Base-by-base conservation (phyloP, 768 basidiomycete genomes). In the Termitomyces sp. region DNA sequence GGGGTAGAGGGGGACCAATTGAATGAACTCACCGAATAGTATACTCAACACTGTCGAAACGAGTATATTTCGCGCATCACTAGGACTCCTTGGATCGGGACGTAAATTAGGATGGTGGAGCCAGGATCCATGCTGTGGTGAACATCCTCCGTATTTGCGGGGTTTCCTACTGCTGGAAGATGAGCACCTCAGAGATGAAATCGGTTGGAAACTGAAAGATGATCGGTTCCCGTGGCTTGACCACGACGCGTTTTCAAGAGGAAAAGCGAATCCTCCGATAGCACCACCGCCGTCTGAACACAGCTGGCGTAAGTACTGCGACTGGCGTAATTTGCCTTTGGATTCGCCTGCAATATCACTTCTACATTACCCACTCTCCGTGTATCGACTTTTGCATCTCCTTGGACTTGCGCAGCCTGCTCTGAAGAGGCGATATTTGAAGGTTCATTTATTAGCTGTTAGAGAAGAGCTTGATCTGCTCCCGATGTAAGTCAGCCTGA, bases 241-340 rank as follows among this genome's bases (percentile, higher is more conserved):
- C 34, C 49, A 51, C 34, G 49, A 51, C 5, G 49, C 49, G n/a
- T 68, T 70, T 52, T 74, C 72, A 14, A 65, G 68, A 42, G 62
- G 66, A 37, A 67, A 66, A 15, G 43, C 52, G 1, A n/a, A 63
- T 47, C 60, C 66, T 34, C 73, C 76, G 53, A 72, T 66, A 2
- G 29, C 54, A 15, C 53, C 56, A 40, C 68, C 73, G 12, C 66
- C 67, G 14, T 56, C 59, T 61, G 65, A 65, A 61, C 70, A 54
- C 32, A 76, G 73, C 60, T 83, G 81, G 81, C 70, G 69, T 37
- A 74, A 76, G 31, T 82, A 79, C 70, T 77, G 81, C 65, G 62
- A 72, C 51, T 81, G 80, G 81, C 76, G 81, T 42, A 71, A 73
- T 51, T 66, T 82, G 25, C 74, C 81, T 40, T 67, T 79, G 43